Conservation (phyloP, 2,329 filamentous ascomycete species). For the Aspergillus sojae region DNA sequence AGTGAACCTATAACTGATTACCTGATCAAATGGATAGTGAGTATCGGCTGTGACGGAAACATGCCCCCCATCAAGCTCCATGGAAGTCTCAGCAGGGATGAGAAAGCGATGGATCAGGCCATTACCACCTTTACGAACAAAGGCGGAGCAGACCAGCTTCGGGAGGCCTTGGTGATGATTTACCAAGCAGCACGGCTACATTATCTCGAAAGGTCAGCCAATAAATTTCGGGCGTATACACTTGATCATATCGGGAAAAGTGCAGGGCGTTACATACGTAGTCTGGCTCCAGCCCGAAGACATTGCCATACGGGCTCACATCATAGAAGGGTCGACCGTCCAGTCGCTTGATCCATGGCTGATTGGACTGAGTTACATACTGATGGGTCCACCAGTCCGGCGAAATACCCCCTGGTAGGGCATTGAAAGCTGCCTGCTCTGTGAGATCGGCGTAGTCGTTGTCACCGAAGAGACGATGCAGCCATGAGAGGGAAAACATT, state of each 20-base stretch:
- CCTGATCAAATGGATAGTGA: constrained; percentile 1
- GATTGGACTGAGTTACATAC: constrained; percentile 58
- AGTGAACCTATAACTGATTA: neutral
- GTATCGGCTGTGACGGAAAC: constrained; percentile 4
- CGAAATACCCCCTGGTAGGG: constrained; percentile 54
- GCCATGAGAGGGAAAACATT: constrained; percentile 54
- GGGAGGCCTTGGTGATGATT: constrained; percentile 62
- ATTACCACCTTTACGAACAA: constrained; percentile 44
- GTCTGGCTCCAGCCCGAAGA: constrained; percentile 57
- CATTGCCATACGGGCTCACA: constrained; percentile 48
- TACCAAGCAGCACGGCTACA: constrained; percentile 56
- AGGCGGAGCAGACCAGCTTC: constrained; percentile 56
- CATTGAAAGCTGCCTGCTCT: constrained; percentile 59
- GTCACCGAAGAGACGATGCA: constrained; percentile 54
- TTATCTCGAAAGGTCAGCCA: neutral
- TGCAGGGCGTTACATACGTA: constrained; percentile 27
- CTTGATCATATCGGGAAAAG: neutral
- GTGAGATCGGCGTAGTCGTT: constrained; percentile 54
- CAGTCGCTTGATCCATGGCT: constrained; percentile 52
- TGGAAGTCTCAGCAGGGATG: constrained; percentile 47
- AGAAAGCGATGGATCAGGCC: constrained; percentile 57
- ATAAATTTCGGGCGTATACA: neutral
- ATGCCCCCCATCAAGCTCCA: constrained; percentile 22
- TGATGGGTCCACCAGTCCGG: constrained; percentile 60
- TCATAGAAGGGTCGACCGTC: constrained; percentile 52